Conservation (phyloP, 2,329 filamentous ascomycete species). For the Tolypocladium paradoxum region DNA sequence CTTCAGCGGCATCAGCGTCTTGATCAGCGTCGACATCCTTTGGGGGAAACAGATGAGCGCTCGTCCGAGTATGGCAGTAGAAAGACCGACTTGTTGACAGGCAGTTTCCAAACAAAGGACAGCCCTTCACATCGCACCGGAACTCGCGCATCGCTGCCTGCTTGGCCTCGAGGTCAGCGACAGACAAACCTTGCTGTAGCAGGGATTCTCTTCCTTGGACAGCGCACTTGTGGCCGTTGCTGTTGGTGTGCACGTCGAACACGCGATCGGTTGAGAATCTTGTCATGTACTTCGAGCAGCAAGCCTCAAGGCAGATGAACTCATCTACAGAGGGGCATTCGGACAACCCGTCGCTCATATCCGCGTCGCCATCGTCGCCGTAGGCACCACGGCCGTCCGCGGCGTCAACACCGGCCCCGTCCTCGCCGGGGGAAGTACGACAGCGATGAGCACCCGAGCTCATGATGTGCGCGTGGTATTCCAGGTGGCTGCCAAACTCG, state of each 20-base stretch:
- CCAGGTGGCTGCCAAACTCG: neutral
- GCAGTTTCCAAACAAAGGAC: neutral
- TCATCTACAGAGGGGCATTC: neutral
- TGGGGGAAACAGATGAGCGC: neutral
- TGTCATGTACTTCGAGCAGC: neutral
- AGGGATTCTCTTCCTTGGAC: neutral
- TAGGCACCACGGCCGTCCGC: neutral
- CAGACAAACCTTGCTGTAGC: neutral
- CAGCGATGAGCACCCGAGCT: neutral
- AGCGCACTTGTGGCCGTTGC: neutral
- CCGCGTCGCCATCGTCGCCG: neutral
- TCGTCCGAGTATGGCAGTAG: neutral
- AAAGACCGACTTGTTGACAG: neutral
- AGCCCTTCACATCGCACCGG: neutral
- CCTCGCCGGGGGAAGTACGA: no score
- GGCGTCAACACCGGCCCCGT: neutral
- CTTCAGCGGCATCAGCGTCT: neutral
- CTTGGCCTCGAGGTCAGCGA: neutral
- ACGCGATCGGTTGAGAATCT: neutral
- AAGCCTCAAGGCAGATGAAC: neutral
- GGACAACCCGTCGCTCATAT: neutral
- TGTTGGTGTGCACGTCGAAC: neutral
- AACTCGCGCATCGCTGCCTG: neutral
- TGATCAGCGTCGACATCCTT: neutral
- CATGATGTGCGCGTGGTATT: neutral